Evolutionary conservation across 73 alveolate species (phyloP), one percentile per base, ranked within the genome.

Genomic region (Symbiodinium pilosum): DNA sequence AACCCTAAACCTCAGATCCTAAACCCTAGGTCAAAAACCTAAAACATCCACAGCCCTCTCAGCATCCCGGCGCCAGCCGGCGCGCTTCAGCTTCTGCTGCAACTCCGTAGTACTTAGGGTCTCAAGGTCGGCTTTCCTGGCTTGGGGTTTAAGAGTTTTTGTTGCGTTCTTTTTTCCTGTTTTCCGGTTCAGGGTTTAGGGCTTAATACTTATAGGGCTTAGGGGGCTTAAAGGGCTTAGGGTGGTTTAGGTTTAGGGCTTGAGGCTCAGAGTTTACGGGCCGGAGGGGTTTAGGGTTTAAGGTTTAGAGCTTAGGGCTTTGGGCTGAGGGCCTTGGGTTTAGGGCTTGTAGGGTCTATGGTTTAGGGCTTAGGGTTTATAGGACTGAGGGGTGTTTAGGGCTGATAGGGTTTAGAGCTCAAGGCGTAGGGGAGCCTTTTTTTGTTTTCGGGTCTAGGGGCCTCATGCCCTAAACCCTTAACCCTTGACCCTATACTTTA

Each of bases 71-170:
- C 96, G 96, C 96, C 96, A 89, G 4, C 96, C 96, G 28, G 75
- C 96, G 47, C 75, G 51, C 64, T 83, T 83, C 51, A 89, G 87
- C 96, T 89, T 89, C 32, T 85, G 96, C 87, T 89, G 96, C 59
- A 89, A 36, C 87, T 89, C 75, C 52, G 96, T 68, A 75, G 96
- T 89, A 87, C 77, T 38, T 71, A 89, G 75, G 8, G 75, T 41
- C 87, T 89, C 87, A 54, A 89, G 52, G 73, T 89, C 96, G 1
- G 75, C 75, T n/a, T 64, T 88, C 96, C 96, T 64, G 59, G 43
- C 36, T 36, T 3, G n/a, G 44, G 84, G 43, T 24, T 8, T 24
- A 36, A 30, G 85, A 71, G 21, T n/a, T 69, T 32, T 4, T 11
- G 43, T 3, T 71, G 43, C 30, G 43, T 20, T 52, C 69, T 9